Evolutionary conservation across 768 basidiomycete species (phyloP).

Genomic region (Suillus sp.): DNA sequence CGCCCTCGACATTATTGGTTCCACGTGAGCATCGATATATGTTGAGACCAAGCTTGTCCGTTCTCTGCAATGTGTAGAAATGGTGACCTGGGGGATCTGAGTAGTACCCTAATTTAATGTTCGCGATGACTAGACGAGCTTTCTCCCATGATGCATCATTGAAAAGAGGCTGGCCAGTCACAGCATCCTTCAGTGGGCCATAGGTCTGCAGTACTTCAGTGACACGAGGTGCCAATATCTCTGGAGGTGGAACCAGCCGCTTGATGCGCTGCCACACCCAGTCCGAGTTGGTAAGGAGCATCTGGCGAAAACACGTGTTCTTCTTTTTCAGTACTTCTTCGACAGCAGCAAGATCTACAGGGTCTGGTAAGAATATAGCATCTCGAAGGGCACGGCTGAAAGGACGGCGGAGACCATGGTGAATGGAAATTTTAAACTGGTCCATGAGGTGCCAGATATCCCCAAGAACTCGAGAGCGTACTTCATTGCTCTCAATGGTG

Average conservation of each 20-base stretch:
- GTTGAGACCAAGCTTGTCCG: conserved; percentile 20
- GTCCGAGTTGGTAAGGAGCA: conserved; percentile 15
- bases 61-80: conserved; percentile 22
- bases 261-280: conserved; percentile 33
- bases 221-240: conserved; percentile 32
- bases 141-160: conserved; percentile 31
- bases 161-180: conserved; percentile 34
- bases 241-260: conserved; percentile 35
- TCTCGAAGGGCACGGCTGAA: background rate
- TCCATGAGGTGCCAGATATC: background rate
- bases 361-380: background rate
- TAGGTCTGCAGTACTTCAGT: conserved; percentile 31
- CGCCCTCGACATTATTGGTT: conserved; percentile 39
- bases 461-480: background rate
- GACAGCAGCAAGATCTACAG: background rate
- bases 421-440: background rate
- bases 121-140: conserved; percentile 32
- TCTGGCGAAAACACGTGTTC: conserved; percentile 10
- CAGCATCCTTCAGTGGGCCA: conserved; percentile 38
- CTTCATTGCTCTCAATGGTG: background rate
- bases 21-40: conserved; percentile 26
- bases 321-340: conserved; percentile 1
- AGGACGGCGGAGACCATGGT: background rate
- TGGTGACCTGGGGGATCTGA: conserved; percentile 37
- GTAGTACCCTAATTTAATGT: conserved; percentile 28